Percentiles rank a stretch among this genome's conserved stretches.
Conservation (phyloP, 352 stramenopile species). For the Phytopythium ostracodes region DNA sequence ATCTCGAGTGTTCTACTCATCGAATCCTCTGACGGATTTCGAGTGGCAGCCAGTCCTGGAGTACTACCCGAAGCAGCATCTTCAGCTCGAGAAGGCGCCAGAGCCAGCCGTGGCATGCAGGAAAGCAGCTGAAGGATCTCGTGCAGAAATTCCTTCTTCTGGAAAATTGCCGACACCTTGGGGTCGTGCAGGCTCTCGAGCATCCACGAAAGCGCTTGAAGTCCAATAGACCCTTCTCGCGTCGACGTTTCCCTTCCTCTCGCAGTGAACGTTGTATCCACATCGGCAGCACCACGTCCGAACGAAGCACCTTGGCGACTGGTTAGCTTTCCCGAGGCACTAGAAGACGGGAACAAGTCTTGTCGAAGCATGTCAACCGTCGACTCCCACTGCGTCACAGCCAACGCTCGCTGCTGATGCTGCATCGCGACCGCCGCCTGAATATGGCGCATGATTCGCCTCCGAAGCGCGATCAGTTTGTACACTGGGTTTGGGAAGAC, state of each 20-base stretch:
- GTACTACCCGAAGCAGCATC: neutral
- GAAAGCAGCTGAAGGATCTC: constrained; percentile 42
- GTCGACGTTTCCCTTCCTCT: constrained; percentile 28
- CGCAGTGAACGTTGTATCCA: neutral
- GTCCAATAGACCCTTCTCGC: constrained; percentile 34
- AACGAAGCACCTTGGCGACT: neutral
- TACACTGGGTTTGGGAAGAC: constrained; percentile 53
- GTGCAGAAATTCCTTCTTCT: constrained; percentile 40
- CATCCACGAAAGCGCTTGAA: constrained; percentile 38
- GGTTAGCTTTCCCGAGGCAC: neutral
- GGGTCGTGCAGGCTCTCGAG: constrained; percentile 27
- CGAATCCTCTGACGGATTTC: neutral
- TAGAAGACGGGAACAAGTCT: neutral
- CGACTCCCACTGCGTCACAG: constrained; percentile 13
- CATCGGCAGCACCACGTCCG: too few species aligned
- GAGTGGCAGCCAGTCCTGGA: neutral
- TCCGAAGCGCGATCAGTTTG: constrained; percentile 42
- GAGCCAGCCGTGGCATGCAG: constrained; percentile 29
- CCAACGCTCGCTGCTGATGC: constrained; percentile 36
- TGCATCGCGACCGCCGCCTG: constrained; percentile 43
- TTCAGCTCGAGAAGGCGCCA: constrained; percentile 14
- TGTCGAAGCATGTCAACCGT: constrained; percentile 10
- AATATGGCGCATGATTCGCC: constrained; percentile 55
- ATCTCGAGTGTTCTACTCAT: constrained; percentile 4
- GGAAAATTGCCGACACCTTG: constrained; percentile 7